A percentile compares a stretch with the other conserved stretches of the same genome.
Conservation (phyloP, 169 alveolate species). For the Eimeria brunetti region DNA sequence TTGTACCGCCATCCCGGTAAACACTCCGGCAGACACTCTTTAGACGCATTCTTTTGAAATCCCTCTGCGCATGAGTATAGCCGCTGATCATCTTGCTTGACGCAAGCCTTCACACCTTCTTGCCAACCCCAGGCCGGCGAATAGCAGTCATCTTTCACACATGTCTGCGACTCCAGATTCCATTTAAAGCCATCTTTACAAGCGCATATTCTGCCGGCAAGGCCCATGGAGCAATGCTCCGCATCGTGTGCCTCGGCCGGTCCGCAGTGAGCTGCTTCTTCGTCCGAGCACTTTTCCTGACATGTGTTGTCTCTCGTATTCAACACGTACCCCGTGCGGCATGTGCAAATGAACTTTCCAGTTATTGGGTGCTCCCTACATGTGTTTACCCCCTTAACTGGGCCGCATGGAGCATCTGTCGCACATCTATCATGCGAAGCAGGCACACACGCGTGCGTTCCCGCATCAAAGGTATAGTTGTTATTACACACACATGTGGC, state of each 20-base stretch:
- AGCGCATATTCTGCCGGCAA: conserved; percentile 53
- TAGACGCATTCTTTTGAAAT: conserved; percentile 28
- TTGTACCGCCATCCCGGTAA: conserved; percentile 37
- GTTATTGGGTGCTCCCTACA: conserved; percentile 62
- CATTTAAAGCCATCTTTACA: conserved; percentile 48
- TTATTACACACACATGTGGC: conserved; percentile 47
- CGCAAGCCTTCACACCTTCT: conserved; percentile 41
- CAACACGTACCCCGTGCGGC: conserved; percentile 42
- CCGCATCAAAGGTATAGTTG: conserved; percentile 14
- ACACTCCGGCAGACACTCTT: conserved; percentile 58
- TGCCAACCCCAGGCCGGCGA: conserved; percentile 49
- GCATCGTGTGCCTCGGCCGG: conserved; percentile 48
- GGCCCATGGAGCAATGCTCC: conserved; percentile 44
- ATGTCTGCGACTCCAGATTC: background rate
- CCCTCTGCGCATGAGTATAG: conserved; percentile 11
- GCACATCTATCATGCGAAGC: conserved; percentile 31
- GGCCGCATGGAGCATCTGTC: conserved; percentile 58
- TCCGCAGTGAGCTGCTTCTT: conserved; percentile 65
- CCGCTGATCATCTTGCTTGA: background rate
- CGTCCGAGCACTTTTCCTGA: conserved; percentile 59
- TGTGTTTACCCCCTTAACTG: conserved; percentile 32
- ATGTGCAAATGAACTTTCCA: conserved; percentile 57
- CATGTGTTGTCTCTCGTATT: conserved; percentile 49
- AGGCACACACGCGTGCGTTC: conserved; percentile 18
- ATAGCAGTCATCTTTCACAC: conserved; percentile 33